Percentiles rank a stretch among this genome's conserved stretches.
Conservation (phyloP, 2,329 filamentous ascomycete genomes). For the Hypomyces rosellus region DNA sequence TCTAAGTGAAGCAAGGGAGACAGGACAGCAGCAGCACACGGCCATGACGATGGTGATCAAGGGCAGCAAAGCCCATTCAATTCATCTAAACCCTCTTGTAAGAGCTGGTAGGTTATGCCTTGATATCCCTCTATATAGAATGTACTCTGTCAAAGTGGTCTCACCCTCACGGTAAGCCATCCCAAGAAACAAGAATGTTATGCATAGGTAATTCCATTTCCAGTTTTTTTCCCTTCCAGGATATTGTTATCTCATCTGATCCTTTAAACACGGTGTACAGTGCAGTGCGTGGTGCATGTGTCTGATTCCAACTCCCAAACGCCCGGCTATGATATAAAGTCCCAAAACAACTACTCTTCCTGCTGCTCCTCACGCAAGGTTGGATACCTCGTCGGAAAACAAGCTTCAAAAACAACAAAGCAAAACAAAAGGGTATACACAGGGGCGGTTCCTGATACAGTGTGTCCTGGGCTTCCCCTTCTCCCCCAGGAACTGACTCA, state of each 20-base stretch:
- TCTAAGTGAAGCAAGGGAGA: too few relatives aligned
- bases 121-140: slow-evolving; percentile 8
- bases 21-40: too few relatives aligned
- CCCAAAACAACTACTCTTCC: too few relatives aligned
- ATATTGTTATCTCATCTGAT: too few relatives aligned
- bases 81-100: background rate
- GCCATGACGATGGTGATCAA: too few relatives aligned
- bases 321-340: slow-evolving; percentile 22
- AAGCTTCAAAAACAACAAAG: slow-evolving; percentile 2
- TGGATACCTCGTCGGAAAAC: background rate
- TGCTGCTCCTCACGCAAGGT: background rate
- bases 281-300: too few relatives aligned
- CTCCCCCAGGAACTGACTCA: background rate
- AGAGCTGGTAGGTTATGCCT: background rate
- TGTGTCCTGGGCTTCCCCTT: background rate
- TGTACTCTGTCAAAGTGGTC: background rate
- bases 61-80: background rate
- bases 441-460: background rate
- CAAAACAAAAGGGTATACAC: background rate
- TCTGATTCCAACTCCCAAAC: slow-evolving; percentile 20
- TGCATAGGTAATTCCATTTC: background rate
- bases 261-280: too few relatives aligned
- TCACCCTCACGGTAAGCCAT: background rate
- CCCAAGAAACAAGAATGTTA: background rate
- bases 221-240: too few relatives aligned